A percentile compares a stretch with the other conserved stretches of the same genome.
These are phyloP conservation scores for Daldinia sp. DNA, from an alignment of 2,329 filamentous ascomycete genomes.

Conservation along the genomic window DNA sequence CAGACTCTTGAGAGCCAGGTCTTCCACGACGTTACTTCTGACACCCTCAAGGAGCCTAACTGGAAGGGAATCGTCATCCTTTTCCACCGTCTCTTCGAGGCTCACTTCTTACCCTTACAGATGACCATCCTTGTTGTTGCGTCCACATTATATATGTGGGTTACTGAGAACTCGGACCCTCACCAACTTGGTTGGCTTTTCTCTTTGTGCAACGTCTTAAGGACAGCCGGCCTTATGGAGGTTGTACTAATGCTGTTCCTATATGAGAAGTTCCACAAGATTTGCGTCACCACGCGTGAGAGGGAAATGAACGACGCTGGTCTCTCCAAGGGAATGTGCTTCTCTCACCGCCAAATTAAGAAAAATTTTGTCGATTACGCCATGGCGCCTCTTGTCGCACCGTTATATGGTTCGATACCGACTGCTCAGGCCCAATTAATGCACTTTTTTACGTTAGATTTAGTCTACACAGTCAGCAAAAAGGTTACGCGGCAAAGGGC, in stretches of 20 bases:
- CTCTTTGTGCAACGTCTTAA: slow-evolving; percentile 64
- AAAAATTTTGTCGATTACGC: slow-evolving; percentile 69
- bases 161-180: slow-evolving; percentile 60
- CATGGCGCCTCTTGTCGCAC: slow-evolving; percentile 72
- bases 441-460: slow-evolving; percentile 74
- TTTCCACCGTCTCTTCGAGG: slow-evolving; percentile 75
- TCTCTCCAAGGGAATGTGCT: slow-evolving; percentile 70
- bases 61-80: slow-evolving; percentile 66
- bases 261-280: slow-evolving; percentile 72
- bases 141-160: slow-evolving; percentile 66
- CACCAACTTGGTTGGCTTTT: slow-evolving; percentile 68
- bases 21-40: slow-evolving; percentile 63
- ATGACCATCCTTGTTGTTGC: slow-evolving; percentile 70
- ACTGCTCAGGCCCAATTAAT: slow-evolving; percentile 72
- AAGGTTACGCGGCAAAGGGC: slow-evolving; percentile 66
- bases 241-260: slow-evolving; percentile 70
- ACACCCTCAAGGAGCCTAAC: slow-evolving; percentile 59
- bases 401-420: slow-evolving; percentile 72
- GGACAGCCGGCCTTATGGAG: slow-evolving; percentile 68
- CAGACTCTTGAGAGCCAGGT: slow-evolving; percentile 58
- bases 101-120: slow-evolving; percentile 75
- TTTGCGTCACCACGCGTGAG: slow-evolving; percentile 67
- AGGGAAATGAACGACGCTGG: slow-evolving; percentile 73
- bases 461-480: slow-evolving; percentile 77
- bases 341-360: slow-evolving; percentile 65